Evolutionary conservation across 805 yeast species (phyloP).

Genomic region (Ogataea saltuana): DNA sequence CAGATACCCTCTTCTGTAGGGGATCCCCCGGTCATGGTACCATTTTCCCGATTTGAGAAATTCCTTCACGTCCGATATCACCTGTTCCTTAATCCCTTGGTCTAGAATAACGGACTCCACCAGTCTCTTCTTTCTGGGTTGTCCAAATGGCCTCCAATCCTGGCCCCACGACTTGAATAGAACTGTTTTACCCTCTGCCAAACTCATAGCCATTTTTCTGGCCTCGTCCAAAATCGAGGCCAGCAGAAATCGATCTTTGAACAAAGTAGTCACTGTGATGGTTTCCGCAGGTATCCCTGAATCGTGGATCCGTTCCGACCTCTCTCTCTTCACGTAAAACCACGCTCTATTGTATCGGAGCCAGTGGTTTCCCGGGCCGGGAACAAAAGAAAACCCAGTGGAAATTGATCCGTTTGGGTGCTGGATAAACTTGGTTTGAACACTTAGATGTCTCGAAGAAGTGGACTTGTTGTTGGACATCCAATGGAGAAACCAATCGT

Average conservation of each 20-base stretch:
- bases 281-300: conserved; percentile 96
- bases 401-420: conserved; percentile 91
- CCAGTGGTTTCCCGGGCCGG: conserved; percentile 96
- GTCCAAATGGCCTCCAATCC: conserved; percentile 98
- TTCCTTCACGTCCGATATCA: conserved; percentile 74
- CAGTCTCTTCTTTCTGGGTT: conserved; percentile 83
- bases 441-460: conserved; percentile 80
- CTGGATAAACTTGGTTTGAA: conserved; percentile 81
- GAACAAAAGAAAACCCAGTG: conserved; percentile 87
- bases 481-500: conserved; percentile 95
- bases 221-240: conserved; percentile 75
- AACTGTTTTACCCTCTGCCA: conserved; percentile 92
- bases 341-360: conserved; percentile 83
- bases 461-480: conserved; percentile 81
- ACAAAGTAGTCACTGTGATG: conserved; percentile 87
- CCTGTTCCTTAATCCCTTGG: conserved; percentile 62
- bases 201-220: conserved; percentile 72
- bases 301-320: conserved; percentile 87
- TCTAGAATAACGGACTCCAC: conserved; percentile 87
- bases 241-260: conserved; percentile 74
- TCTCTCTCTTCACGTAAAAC: conserved; percentile 84
- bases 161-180: conserved; percentile 95
- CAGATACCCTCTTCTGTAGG: conserved; percentile 92
- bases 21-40: conserved; percentile 97
- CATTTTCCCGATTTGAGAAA: conserved; percentile 80